Base-by-base conservation (phyloP, 2,329 filamentous ascomycete species). In the Fusarium sp. region DNA sequence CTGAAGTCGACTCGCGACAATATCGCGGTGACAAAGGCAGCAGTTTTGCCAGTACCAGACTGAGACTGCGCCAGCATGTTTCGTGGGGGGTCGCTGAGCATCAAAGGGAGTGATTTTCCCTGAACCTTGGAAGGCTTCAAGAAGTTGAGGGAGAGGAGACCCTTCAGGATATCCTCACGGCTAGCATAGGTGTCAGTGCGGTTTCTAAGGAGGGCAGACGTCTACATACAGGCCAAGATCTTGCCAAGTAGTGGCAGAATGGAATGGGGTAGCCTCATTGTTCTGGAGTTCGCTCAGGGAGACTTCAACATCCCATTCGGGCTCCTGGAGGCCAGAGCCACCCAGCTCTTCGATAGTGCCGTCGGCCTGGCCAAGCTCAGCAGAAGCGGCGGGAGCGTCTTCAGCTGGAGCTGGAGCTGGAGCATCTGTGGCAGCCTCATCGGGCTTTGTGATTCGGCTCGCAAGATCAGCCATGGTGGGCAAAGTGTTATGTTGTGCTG, bases 51-150 rank as follows among this genome's bases (percentile, higher is more conserved):
- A 20, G 96, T 99, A 73, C 96, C 96, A 3, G 96, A 99, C 80
- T 99, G 96, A n/a, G 96, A 99, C 81, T 99, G 96, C 5, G 94
- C 96, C 76, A 99, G 95, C 87, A 99, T 92, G 80, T 98, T 98
- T 69, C 86, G 86, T 1, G 95, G 91, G n/a, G 96, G 95, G 76
- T 97, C 85, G 73, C 87, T 83, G 67, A 99, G 87, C 75, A 99
- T 91, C 56, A 99, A 85, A 27, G 96, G 96, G 19, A 99, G 87
- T 2, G 96, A 96, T 73, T 91, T 93, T 79, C 97, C 96, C 82
- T 99, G 96, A 70, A 99, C 97, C 83, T 99, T 99, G 57, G 96
- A 98, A 1, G 96, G 96, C 80, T 96, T 97, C 75, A 90, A 87
- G 84, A 97, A 98, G 81, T 92, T 92, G 86, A 98, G 92, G 54